phyloP scores from a whole-genome alignment of 2,329 filamentous ascomycete genomes.

The Rhinocladiella similis region DNA sequence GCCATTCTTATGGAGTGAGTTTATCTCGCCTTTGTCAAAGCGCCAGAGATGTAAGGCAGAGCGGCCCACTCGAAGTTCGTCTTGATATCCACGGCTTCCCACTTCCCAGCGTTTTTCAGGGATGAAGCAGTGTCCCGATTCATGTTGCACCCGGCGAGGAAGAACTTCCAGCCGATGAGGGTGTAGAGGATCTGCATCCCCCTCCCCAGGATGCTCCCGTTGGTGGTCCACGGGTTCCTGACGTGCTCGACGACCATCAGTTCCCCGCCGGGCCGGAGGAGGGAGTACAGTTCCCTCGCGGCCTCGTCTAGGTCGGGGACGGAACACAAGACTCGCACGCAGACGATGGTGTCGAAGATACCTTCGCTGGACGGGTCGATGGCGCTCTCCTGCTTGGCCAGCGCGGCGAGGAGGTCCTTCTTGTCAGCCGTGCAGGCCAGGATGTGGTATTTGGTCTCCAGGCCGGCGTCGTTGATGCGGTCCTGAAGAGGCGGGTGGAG shows the following conservation, averaged over 20 bases:
- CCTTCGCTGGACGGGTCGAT: constrained; percentile 36
- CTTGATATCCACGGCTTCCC: constrained; percentile 52
- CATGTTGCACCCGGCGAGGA: constrained; percentile 54
- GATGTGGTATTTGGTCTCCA: constrained; percentile 51
- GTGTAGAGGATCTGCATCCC: constrained; percentile 49
- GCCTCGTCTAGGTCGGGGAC: constrained; percentile 51
- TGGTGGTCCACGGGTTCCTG: constrained; percentile 51
- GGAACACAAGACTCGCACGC: constrained; percentile 56
- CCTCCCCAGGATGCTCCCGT: constrained; percentile 47
- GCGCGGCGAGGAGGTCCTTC: constrained; percentile 45
- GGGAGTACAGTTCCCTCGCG: constrained; percentile 46
- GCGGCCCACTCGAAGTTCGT: constrained; percentile 38
- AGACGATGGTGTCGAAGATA: constrained; percentile 57
- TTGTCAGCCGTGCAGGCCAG: constrained; percentile 50
- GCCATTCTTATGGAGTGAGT: too few relatives aligned
- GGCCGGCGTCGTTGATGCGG: constrained; percentile 22
- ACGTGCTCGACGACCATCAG: constrained; percentile 59
- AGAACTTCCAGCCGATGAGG: constrained; percentile 52
- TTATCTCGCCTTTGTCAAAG: constrained; percentile 36
- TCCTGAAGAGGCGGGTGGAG: constrained; percentile 47
- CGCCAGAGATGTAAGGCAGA: constrained; percentile 44
- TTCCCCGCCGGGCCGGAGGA: constrained; percentile 57
- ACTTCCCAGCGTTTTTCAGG: constrained; percentile 47
- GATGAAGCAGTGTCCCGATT: constrained; percentile 49
- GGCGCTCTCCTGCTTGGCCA: constrained; percentile 44